These are phyloP conservation scores for Solanum pennellii DNA, from an alignment of 257 asterid genomes.

Conservation along the genomic window DNA sequence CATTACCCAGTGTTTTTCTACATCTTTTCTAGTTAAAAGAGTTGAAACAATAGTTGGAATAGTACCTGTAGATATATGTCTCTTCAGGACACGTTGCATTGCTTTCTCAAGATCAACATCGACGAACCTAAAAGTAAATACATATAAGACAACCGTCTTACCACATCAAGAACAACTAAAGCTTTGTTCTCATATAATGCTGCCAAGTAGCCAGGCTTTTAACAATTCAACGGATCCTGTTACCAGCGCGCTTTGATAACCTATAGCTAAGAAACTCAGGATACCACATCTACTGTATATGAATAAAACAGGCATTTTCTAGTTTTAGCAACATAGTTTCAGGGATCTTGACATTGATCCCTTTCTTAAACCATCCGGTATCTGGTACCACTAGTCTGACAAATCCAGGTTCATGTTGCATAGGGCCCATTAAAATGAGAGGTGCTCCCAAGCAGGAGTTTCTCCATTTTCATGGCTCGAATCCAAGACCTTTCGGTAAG, in stretches of 20 bases:
- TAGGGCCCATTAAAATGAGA: not conserved
- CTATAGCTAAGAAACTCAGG: not conserved
- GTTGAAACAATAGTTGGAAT: not conserved
- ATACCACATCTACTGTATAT: not conserved
- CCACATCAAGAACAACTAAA: not conserved
- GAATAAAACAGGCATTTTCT: not conserved
- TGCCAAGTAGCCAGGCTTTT: not conserved
- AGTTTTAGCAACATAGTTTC: not conserved
- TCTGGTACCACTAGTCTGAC: not conserved
- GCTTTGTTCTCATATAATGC: not conserved
- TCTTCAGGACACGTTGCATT: slow-evolving; percentile 70
- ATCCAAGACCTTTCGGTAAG: not conserved
- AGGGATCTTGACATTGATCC: not conserved
- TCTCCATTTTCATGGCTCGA: not conserved
- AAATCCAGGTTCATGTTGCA: not conserved
- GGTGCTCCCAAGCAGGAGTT: not conserved
- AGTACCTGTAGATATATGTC: slow-evolving; percentile 84
- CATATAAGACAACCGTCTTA: not conserved
- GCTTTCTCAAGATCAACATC: slow-evolving; percentile 73
- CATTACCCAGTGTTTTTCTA: not conserved
- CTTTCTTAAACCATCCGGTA: not conserved
- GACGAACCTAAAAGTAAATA: slow-evolving; percentile 45
- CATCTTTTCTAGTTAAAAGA: not conserved
- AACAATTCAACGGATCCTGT: not conserved
- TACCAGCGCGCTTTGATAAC: not conserved